A percentile compares a stretch with the other conserved stretches of the same genome.
Conservation (phyloP, 306 rosid species). For the Pyrus communis region DNA sequence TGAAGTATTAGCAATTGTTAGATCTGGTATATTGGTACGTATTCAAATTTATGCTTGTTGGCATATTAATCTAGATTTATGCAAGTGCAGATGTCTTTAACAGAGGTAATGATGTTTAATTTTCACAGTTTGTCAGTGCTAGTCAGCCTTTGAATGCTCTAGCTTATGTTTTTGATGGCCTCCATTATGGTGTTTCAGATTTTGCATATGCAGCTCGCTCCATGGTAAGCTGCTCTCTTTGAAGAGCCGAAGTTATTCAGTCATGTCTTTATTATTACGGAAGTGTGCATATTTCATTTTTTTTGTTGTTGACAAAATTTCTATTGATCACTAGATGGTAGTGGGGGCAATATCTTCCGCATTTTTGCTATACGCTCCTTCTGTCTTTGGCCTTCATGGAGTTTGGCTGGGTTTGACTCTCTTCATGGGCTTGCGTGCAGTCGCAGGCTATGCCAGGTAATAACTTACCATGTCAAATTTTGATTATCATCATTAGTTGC, state of each 20-base stretch:
- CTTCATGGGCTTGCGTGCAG: constrained; percentile 72
- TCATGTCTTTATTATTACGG: constrained; percentile 1
- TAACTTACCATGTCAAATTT: neutral
- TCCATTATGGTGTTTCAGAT: constrained; percentile 91
- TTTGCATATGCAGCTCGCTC: constrained; percentile 82
- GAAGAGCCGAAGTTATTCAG: constrained; percentile 1
- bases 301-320: neutral
- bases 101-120: constrained; percentile 10
- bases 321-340: constrained; percentile 36
- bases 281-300: constrained; percentile 1
- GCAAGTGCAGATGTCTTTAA: neutral
- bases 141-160: constrained; percentile 88
- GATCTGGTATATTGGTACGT: constrained; percentile 71
- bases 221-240: constrained; percentile 54
- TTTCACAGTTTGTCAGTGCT: constrained; percentile 70
- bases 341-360: constrained; percentile 69
- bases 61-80: constrained; percentile 1
- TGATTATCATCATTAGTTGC: neutral
- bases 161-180: constrained; percentile 87
- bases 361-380: constrained; percentile 59
- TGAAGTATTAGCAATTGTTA: constrained; percentile 66
- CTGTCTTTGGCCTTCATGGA: constrained; percentile 62
- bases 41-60: constrained; percentile 2
- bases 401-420: constrained; percentile 82
- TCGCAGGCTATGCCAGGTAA: constrained; percentile 76